Percentiles rank a stretch among this genome's conserved stretches.
Evolutionary conservation across 2,329 filamentous ascomycete genomes (phyloP).

Genomic region (Pseudogymnoascus sp.): DNA sequence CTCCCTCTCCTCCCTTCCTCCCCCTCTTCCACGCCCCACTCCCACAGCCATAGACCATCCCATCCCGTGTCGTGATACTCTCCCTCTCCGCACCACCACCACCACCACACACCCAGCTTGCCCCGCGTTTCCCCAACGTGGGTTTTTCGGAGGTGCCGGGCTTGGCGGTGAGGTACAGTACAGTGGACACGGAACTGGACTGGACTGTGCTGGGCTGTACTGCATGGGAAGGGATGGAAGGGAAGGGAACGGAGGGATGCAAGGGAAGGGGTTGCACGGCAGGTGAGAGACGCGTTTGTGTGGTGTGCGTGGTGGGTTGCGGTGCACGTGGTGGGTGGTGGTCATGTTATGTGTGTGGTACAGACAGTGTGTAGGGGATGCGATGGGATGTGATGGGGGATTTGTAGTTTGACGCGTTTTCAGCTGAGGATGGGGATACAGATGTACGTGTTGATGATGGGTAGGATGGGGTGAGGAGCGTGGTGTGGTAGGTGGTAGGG

Average conservation of each 20-base stretch:
- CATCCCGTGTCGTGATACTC: neutral
- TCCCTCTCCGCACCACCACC: too few relatives aligned
- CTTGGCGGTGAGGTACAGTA: neutral
- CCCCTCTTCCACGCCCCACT: neutral
- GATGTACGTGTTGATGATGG: neutral
- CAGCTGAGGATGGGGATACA: too few relatives aligned
- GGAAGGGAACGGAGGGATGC: too few relatives aligned
- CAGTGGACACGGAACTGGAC: too few relatives aligned
- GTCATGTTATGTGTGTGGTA: too few relatives aligned
- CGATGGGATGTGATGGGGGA: neutral
- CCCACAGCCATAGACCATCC: too few relatives aligned
- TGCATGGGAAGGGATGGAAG: too few relatives aligned
- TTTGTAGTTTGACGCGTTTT: neutral
- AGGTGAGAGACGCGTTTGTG: too few relatives aligned
- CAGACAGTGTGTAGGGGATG: too few relatives aligned
- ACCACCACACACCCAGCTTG: neutral
- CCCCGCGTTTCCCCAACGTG: neutral
- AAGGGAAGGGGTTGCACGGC: too few relatives aligned
- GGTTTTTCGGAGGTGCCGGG: neutral
- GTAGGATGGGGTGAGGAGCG: neutral
- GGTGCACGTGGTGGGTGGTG: neutral
- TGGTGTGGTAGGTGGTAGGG: neutral
- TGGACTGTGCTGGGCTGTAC: neutral
- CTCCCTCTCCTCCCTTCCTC: too few relatives aligned
- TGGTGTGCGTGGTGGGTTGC: too few relatives aligned